Evolutionary conservation across 331 rosid genomes (phyloP).

Genomic region (Stylosanthes scabra): DNA sequence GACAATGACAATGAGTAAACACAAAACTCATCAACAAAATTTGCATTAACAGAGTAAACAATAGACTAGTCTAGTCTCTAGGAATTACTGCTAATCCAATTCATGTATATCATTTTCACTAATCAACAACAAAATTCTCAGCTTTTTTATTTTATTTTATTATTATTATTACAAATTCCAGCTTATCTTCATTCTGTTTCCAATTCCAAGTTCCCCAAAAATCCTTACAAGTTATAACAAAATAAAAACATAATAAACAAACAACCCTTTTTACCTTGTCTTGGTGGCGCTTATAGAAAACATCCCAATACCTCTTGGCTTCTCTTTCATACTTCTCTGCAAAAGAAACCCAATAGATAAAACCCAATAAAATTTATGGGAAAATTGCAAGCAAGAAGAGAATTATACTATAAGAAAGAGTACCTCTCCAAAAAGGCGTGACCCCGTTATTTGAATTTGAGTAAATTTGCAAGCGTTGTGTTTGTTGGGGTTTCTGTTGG

Average conservation of each 20-base stretch:
- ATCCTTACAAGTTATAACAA: neutral
- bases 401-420: no score
- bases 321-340: slow-evolving; percentile 88
- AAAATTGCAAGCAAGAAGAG: neutral
- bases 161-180: neutral
- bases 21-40: slow-evolving; percentile 13
- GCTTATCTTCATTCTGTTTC: neutral
- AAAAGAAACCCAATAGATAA: slow-evolving; percentile 4
- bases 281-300: slow-evolving; percentile 87
- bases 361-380: no score
- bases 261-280: slow-evolving; percentile 61
- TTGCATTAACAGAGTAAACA: slow-evolving; percentile 21
- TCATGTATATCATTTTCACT: neutral
- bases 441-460: slow-evolving; percentile 61
- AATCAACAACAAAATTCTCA: neutral
- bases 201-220: neutral
- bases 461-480: slow-evolving; percentile 75
- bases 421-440: slow-evolving; percentile 91
- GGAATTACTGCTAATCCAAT: slow-evolving; percentile 1
- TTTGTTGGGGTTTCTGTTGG: slow-evolving; percentile 47
- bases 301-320: slow-evolving; percentile 94
- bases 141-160: no score
- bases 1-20: neutral
- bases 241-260: neutral
- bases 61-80: neutral